Evolutionary conservation across 1,284 basidiomycete species (phyloP).

Genomic region (Malassezia sympodialis): DNA sequence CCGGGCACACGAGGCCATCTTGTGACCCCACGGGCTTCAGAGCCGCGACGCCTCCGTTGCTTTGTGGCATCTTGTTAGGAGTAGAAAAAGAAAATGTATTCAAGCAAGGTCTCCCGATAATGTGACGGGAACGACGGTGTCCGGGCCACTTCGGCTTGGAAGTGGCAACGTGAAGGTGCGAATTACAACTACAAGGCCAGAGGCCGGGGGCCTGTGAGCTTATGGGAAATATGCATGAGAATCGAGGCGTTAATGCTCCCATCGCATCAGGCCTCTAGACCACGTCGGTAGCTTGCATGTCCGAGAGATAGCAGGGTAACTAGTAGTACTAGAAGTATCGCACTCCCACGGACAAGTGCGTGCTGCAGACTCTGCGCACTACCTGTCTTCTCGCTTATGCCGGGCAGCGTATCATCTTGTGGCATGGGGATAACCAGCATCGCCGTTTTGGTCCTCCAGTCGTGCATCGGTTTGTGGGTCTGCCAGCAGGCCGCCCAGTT

Average conservation of each 20-base stretch:
- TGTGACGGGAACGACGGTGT: background rate
- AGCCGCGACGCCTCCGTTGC: background rate
- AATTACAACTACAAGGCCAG: background rate
- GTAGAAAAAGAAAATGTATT: background rate
- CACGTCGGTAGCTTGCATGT: background rate
- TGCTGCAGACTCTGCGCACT: background rate
- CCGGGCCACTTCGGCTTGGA: background rate
- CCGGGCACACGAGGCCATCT: slow-evolving; percentile 37
- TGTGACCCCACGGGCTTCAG: background rate
- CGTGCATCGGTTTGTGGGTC: background rate
- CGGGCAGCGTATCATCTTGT: background rate
- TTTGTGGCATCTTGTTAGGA: background rate
- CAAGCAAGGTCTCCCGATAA: background rate
- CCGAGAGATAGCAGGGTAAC: background rate
- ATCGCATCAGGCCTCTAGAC: background rate
- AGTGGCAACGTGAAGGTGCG: background rate
- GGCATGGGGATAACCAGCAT: background rate
- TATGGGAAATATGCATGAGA: background rate
- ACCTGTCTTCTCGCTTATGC: background rate
- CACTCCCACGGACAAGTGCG: background rate
- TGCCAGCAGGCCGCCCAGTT: background rate
- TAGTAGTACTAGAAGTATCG: background rate
- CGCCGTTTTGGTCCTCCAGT: background rate
- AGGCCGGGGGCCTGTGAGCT: background rate
- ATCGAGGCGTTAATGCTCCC: background rate